Evolutionary conservation across 768 basidiomycete species (phyloP).

Genomic region (Tylopilus sp.): DNA sequence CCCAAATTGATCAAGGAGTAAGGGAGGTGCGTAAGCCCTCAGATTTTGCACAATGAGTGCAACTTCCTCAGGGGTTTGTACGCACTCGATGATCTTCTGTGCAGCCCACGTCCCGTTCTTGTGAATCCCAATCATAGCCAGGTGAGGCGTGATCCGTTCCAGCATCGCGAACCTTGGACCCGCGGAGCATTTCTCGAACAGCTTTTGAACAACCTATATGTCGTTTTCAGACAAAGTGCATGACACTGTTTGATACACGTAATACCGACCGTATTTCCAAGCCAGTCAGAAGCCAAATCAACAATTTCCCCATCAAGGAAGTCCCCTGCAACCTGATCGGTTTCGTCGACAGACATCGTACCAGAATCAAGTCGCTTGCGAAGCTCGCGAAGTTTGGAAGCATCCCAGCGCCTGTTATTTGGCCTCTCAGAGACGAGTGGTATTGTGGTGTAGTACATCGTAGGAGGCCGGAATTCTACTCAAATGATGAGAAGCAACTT

Average conservation of each 20-base stretch:
- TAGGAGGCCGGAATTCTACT: constrained; percentile 85
- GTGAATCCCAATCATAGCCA: constrained; percentile 98
- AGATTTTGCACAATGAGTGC: constrained; percentile 81
- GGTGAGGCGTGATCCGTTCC: constrained; percentile 87
- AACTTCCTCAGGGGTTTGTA: constrained; percentile 83
- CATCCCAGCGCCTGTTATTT: constrained; percentile 88
- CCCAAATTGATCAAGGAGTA: constrained; percentile 91
- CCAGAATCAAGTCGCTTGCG: constrained; percentile 93
- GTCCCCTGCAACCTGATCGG: constrained; percentile 86
- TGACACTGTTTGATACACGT: background rate
- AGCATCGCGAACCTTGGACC: constrained; percentile 83
- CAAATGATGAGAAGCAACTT: constrained; percentile 10
- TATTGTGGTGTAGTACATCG: constrained; percentile 95
- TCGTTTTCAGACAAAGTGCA: constrained; percentile 4
- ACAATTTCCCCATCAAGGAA: constrained; percentile 94
- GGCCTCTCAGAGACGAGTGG: constrained; percentile 84
- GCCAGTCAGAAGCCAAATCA: constrained; percentile 95
- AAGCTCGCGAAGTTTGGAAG: constrained; percentile 88
- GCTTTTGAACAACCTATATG: constrained; percentile 85
- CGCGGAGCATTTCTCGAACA: constrained; percentile 87
- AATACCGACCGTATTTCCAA: constrained; percentile 75
- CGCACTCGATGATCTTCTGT: constrained; percentile 98
- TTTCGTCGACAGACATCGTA: constrained; percentile 76
- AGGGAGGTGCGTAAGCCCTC: constrained; percentile 86
- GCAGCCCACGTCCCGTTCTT: constrained; percentile 99